phyloP scores from a whole-genome alignment of 2,329 filamentous ascomycete species.

The Pseudocercospora pini-densiflorae region DNA sequence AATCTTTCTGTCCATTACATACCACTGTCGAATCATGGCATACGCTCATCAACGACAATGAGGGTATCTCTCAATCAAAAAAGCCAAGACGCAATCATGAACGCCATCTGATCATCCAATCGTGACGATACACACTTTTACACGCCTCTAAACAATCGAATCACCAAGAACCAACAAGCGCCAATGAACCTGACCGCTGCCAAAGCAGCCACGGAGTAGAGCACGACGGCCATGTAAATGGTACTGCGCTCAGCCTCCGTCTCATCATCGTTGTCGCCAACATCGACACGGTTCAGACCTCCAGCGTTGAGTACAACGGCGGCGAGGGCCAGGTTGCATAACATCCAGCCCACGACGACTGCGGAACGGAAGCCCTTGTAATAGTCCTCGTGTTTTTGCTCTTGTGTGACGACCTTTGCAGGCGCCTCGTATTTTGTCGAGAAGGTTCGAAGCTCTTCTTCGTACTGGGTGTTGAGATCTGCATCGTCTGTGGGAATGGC shows the following conservation, averaged over 20 bases:
- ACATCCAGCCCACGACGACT: constrained; percentile 95
- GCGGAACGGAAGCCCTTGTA: constrained; percentile 94
- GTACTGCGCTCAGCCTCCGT: constrained; percentile 65
- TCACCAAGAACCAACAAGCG: constrained; percentile 89
- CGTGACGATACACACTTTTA: constrained; percentile 23
- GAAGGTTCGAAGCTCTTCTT: constrained; percentile 78
- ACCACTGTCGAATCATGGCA: constrained; percentile 7
- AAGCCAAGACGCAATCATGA: constrained; percentile 1
- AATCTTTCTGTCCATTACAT: constrained; percentile 5
- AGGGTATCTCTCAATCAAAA: constrained; percentile 20
- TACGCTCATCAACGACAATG: constrained; percentile 20
- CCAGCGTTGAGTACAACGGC: constrained; percentile 76
- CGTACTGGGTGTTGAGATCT: constrained; percentile 94
- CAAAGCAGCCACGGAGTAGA: constrained; percentile 86
- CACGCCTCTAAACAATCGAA: constrained; percentile 73
- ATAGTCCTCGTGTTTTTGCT: constrained; percentile 94
- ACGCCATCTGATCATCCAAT: constrained; percentile 18
- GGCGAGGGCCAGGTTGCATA: constrained; percentile 87
- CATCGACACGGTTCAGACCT: constrained; percentile 31
- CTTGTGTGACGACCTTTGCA: constrained; percentile 62
- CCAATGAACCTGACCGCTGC: constrained; percentile 87
- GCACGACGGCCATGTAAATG: constrained; percentile 83
- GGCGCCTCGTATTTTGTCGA: constrained; percentile 74
- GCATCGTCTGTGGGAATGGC: constrained; percentile 84
- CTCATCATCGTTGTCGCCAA: constrained; percentile 44